Evolutionary conservation across 768 basidiomycete genomes (phyloP).

Genomic region (Filobasidium wieringae): DNA sequence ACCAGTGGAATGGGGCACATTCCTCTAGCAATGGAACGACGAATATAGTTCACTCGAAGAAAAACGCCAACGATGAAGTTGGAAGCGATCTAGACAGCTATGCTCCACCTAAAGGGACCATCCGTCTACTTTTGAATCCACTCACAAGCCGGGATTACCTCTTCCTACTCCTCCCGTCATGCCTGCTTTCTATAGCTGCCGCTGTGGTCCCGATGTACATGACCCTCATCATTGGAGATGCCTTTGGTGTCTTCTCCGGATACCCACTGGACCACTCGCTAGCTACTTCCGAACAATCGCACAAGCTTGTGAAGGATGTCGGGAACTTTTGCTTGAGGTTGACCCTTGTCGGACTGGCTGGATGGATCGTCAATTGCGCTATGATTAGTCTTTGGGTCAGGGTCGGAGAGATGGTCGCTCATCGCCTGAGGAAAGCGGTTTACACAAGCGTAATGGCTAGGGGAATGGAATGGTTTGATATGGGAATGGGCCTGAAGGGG

Average conservation of each 20-base stretch:
- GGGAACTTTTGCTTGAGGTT: conserved; percentile 30
- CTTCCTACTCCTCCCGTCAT: conserved; percentile 53
- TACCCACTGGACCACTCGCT: conserved; percentile 42
- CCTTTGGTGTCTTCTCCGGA: conserved; percentile 58
- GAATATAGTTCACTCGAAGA: background rate
- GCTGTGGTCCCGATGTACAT: conserved; percentile 73
- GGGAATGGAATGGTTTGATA: conserved; percentile 85
- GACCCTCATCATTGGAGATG: conserved; percentile 66
- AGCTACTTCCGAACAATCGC: conserved; percentile 24
- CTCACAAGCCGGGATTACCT: conserved; percentile 50
- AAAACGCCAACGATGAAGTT: background rate
- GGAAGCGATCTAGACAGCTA: background rate
- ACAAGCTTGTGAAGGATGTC: conserved; percentile 22
- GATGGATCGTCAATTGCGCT: conserved; percentile 56
- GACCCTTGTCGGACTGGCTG: conserved; percentile 25
- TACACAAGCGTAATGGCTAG: conserved; percentile 56
- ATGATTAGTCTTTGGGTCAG: conserved; percentile 75
- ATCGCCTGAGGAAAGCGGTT: conserved; percentile 55
- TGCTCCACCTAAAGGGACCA: conserved; percentile 44
- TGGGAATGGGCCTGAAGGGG: conserved; percentile 48
- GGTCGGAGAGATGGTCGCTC: conserved; percentile 68
- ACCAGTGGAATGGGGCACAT: background rate
- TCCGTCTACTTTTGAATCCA: conserved; percentile 57
- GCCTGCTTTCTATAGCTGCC: conserved; percentile 51
- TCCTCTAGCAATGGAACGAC: background rate